phyloP scores from a whole-genome alignment of 1,284 basidiomycete genomes.

The Ustilago lituana region DNA sequence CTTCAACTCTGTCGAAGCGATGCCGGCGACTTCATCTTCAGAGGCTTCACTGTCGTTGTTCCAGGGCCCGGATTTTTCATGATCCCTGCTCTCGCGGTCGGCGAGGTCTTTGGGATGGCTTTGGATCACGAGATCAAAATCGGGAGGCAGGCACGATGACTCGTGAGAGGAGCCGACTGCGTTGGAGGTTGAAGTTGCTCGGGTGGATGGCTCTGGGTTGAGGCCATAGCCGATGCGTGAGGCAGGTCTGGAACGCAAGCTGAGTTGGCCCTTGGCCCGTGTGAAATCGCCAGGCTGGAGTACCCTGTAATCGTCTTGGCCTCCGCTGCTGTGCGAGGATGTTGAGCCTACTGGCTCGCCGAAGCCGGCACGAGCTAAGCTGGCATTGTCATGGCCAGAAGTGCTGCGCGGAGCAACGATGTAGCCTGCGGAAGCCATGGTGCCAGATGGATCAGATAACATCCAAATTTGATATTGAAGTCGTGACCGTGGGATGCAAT shows the following conservation, averaged over 20 bases:
- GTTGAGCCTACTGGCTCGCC: conserved; percentile 6
- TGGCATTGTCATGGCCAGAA: conserved; percentile 3
- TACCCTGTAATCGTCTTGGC: conserved; percentile 19
- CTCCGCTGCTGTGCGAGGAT: conserved; percentile 8
- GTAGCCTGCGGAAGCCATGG: conserved; percentile 10
- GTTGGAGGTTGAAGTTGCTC: background rate
- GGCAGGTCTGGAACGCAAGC: conserved; percentile 12
- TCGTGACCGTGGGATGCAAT: no score
- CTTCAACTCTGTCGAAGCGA: conserved; percentile 1
- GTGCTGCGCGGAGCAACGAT: background rate
- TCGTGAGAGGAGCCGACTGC: background rate
- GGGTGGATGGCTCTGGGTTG: background rate
- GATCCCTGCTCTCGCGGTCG: conserved; percentile 6
- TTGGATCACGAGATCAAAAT: conserved; percentile 23
- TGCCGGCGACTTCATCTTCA: background rate
- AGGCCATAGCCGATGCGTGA: conserved; percentile 10
- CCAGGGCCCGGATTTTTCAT: conserved; percentile 22
- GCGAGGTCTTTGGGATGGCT: conserved; percentile 1
- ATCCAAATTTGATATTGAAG: no score
- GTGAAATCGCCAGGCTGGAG: conserved; percentile 40
- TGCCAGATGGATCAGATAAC: background rate
- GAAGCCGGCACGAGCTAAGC: background rate
- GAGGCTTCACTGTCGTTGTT: conserved; percentile 4
- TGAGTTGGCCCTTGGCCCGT: conserved; percentile 21
- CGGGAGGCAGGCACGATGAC: conserved; percentile 9